Evolutionary conservation across 441 rosid genomes (phyloP), one percentile per base, ranked within the genome.

Genomic region (Syzygium malaccense): DNA sequence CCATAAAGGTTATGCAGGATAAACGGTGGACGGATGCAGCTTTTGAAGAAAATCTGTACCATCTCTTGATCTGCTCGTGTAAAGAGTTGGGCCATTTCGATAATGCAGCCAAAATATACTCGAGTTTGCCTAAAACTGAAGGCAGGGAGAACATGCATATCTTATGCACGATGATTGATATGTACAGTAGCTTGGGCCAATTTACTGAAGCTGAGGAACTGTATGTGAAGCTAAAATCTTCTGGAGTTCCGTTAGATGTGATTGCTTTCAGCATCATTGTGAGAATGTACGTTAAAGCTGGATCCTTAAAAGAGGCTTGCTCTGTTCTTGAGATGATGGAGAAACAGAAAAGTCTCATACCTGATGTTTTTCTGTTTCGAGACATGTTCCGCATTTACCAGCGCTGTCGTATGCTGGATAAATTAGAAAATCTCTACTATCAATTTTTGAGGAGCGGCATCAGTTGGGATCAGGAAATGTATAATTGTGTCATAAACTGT

Each of bases 341-440:
- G 91, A 92, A 90, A 89, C 95, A 90, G 90, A 91, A 91, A 84
- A 94, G 90, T 85, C 91, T 96, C 85, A 90, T 93, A 89, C 99
- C 99, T 4, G 99, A 97, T 85, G 89, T 93, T 88, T 96, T 92
- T 92, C 92, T 96, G 91, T 91, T 92, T 84, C 95, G 94, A 3
- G 98, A 97, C 89, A 97, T 96, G 98, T 97, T 97, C 64, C 95
- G 98, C 78, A 92, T 97, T 87, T 97, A 96, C 92, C 98, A 96
- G 91, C 92, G 92, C 79, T 92, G 96, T 91, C 94, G 93, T 83
- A 92, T 92, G 96, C 86, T 71, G 87, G 92, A 93, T 32, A 94
- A 95, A 90, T 92, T 97, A 51, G 89, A 90, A 66, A 89, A 89
- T 86, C 91, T 95, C 33, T 95, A 95, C 90, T 95, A 94, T 90